Evolutionary conservation across 495 filamentous ascomycete genomes (phyloP).

Genomic region (Amorphotheca resinae): DNA sequence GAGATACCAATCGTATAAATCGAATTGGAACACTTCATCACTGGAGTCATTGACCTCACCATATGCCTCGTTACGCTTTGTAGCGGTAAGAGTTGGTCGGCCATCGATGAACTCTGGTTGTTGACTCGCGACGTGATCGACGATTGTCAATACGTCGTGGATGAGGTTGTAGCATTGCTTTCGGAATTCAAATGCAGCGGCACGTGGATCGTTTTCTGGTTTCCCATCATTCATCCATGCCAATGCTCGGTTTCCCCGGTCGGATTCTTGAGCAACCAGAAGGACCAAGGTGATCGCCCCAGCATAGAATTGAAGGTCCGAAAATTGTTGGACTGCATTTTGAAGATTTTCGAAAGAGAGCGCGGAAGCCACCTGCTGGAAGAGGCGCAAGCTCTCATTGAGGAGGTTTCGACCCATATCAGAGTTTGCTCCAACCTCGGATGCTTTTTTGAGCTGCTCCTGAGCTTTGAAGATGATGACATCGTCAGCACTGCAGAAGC

Average conservation of each 20-base stretch:
- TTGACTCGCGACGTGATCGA: conserved; percentile 54
- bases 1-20: conserved; percentile 96
- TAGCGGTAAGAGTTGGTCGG: conserved; percentile 56
- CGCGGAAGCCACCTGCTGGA: conserved; percentile 72
- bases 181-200: conserved; percentile 51
- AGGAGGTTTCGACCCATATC: conserved; percentile 70
- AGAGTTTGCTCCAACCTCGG: conserved; percentile 59
- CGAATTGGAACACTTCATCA: conserved; percentile 87
- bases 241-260: conserved; percentile 71
- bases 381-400: conserved; percentile 78
- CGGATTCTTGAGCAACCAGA: conserved; percentile 63
- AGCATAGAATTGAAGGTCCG: conserved; percentile 74
- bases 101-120: conserved; percentile 68
- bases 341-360: conserved; percentile 71
- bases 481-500: conserved; percentile 93
- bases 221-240: conserved; percentile 51
- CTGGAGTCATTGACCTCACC: conserved; percentile 68
- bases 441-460: conserved; percentile 78
- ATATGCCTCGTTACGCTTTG: conserved; percentile 76
- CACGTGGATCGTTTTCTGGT: conserved; percentile 49
- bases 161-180: conserved; percentile 74
- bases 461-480: conserved; percentile 97
- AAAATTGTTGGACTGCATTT: conserved; percentile 65
- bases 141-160: conserved; percentile 57
- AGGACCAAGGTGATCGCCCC: conserved; percentile 87